Conservation (phyloP, 148 eudicot species). For the Rhododendron williamsianum region DNA sequence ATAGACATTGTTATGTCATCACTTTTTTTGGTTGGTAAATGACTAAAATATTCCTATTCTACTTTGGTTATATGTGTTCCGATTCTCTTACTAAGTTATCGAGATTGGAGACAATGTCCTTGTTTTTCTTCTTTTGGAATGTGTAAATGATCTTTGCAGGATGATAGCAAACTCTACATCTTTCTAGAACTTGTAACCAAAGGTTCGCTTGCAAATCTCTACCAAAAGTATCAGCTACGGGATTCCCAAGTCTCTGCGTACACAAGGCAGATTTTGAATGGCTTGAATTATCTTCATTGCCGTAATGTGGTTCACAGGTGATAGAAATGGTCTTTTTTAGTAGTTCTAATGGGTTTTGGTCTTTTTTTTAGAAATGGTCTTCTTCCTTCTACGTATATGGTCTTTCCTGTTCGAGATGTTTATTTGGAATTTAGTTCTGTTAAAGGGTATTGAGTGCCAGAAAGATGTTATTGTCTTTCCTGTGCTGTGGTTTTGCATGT, state of each 20-base stretch:
- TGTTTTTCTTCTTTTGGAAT: background rate
- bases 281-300: constrained; percentile 90
- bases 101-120: background rate
- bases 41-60: background rate
- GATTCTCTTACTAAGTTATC: background rate
- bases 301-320: constrained; percentile 86
- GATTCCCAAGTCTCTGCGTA: constrained; percentile 73
- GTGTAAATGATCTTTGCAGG: constrained; percentile 38
- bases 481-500: background rate
- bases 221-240: constrained; percentile 52
- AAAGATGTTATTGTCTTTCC: background rate
- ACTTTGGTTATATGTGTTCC: background rate
- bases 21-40: background rate
- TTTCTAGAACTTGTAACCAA: constrained; percentile 81
- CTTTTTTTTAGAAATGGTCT: no score
- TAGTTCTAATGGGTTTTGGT: background rate
- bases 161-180: constrained; percentile 68
- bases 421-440: background rate
- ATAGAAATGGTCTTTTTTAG: constrained; percentile 6
- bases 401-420: background rate
- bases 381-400: background rate
- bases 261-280: constrained; percentile 85
- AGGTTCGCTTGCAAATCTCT: constrained; percentile 67
- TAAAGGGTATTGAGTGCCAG: background rate
- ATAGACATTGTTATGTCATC: background rate